phyloP scores from a whole-genome alignment of 1,284 basidiomycete genomes.

The Trichosporon sp. region DNA sequence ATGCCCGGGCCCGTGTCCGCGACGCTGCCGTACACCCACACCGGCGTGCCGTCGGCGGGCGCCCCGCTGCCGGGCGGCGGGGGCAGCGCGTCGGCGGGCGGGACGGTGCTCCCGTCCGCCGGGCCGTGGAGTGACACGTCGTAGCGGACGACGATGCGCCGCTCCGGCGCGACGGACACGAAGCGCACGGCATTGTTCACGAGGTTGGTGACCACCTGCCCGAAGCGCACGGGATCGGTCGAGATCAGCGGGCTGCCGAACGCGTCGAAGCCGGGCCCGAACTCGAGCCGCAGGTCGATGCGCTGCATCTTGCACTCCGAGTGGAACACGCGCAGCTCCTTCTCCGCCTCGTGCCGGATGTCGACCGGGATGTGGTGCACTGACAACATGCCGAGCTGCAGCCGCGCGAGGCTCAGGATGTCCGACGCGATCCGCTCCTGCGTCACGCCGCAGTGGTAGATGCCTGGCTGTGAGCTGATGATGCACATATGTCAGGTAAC shows the following conservation, averaged over 20 bases:
- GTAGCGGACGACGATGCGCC: conserved; percentile 29
- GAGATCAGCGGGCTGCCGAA: conserved; percentile 24
- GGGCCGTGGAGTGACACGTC: conserved; percentile 28
- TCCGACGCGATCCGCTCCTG: conserved; percentile 52
- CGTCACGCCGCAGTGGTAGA: conserved; percentile 46
- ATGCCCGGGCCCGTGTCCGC: conserved; percentile 49
- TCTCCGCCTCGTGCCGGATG: conserved; percentile 43
- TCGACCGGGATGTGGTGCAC: conserved; percentile 45
- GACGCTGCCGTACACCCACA: conserved; percentile 42
- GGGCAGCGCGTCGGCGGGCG: conserved; percentile 5
- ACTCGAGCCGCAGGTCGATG: conserved; percentile 27
- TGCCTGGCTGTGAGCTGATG: conserved; percentile 4
- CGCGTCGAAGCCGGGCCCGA: conserved; percentile 25
- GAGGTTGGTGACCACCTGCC: conserved; percentile 44
- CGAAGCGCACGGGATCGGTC: conserved; percentile 47
- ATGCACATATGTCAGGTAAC: not conserved
- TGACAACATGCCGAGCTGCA: conserved; percentile 46
- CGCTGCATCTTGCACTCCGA: conserved; percentile 39
- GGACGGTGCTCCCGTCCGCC: not conserved
- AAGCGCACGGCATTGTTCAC: conserved; percentile 34
- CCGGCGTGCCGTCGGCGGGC: conserved; percentile 28
- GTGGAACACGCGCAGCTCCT: conserved; percentile 37
- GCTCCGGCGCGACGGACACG: conserved; percentile 16
- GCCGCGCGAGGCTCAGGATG: conserved; percentile 48
- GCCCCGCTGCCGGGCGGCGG: not conserved